Conservation (phyloP, 768 basidiomycete genomes). For the Russula dissimulans region DNA sequence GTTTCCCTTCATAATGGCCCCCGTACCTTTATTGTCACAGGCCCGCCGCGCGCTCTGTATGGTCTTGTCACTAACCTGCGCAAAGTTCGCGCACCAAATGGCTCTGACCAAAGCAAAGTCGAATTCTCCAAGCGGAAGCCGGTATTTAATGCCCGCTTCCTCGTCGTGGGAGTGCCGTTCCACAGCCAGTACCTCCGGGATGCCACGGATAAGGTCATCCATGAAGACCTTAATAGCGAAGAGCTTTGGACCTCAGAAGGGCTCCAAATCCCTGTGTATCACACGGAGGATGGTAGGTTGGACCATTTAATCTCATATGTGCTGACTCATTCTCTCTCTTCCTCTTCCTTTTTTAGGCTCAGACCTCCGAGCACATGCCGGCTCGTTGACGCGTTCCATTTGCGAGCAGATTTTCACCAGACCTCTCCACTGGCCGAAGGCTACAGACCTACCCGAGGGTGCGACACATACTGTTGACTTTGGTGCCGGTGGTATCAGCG, state of each 20-base stretch:
- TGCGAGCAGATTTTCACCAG: constrained; percentile 90
- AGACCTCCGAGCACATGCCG: constrained; percentile 62
- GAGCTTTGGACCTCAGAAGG: constrained; percentile 69
- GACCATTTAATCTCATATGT: constrained; percentile 2
- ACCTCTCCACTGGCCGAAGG: constrained; percentile 89
- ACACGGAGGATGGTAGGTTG: constrained; percentile 82
- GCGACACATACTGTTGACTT: constrained; percentile 96
- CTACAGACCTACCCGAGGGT: constrained; percentile 79
- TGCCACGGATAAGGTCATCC: constrained; percentile 64
- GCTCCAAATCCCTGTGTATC: constrained; percentile 75
- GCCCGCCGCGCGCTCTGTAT: constrained; percentile 83
- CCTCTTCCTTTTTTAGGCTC: constrained; percentile 47
- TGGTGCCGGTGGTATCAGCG: constrained; percentile 88
- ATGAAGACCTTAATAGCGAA: constrained; percentile 66
- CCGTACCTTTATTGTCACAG: constrained; percentile 86
- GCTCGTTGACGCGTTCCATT: constrained; percentile 76
- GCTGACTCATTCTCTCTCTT: constrained; percentile 16
- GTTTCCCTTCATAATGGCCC: constrained; percentile 93
- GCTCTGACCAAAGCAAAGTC: constrained; percentile 87
- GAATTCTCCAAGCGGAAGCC: constrained; percentile 94
- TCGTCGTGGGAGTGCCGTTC: constrained; percentile 94
- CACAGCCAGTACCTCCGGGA: constrained; percentile 80
- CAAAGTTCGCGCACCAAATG: constrained; percentile 79
- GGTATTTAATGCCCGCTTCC: constrained; percentile 85
- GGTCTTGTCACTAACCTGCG: constrained; percentile 87